Evolutionary conservation across 257 asterid genomes (phyloP).

Genomic region (Solanum habrochaites): DNA sequence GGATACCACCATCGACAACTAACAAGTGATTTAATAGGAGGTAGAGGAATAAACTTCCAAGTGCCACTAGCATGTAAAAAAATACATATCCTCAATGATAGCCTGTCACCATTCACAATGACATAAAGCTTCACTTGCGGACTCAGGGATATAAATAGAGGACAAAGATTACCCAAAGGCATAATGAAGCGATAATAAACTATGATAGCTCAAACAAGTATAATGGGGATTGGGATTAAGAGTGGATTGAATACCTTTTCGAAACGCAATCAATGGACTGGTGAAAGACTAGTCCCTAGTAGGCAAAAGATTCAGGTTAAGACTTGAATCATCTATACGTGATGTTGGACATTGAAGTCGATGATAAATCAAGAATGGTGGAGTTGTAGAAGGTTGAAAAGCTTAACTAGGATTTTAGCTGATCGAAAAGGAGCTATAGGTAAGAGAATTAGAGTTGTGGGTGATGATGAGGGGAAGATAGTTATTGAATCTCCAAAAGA

Average conservation of each 20-base stretch:
- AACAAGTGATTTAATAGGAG: not conserved
- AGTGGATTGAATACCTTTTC: not conserved
- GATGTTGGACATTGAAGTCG: not conserved
- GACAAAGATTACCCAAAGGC: not conserved
- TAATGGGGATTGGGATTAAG: not conserved
- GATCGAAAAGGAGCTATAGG: not conserved
- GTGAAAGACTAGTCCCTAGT: not conserved
- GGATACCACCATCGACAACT: not conserved
- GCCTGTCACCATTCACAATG: not conserved
- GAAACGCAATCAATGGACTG: not conserved
- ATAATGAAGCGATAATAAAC: not conserved
- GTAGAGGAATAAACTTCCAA: not conserved
- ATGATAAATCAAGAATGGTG: not conserved
- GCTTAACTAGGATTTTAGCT: not conserved
- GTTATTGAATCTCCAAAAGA: not conserved
- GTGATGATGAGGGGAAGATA: not conserved
- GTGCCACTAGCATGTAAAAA: not conserved
- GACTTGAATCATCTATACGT: not conserved
- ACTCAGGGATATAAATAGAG: not conserved
- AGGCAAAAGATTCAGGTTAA: not conserved
- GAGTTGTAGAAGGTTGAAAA: not conserved
- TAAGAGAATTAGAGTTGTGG: not conserved
- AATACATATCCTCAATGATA: not conserved
- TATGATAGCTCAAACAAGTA: not conserved
- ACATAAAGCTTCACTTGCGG: not conserved